Conservation (phyloP, 225 moss, liverwort and hornwort species). For the Sphagnum tenellum region DNA sequence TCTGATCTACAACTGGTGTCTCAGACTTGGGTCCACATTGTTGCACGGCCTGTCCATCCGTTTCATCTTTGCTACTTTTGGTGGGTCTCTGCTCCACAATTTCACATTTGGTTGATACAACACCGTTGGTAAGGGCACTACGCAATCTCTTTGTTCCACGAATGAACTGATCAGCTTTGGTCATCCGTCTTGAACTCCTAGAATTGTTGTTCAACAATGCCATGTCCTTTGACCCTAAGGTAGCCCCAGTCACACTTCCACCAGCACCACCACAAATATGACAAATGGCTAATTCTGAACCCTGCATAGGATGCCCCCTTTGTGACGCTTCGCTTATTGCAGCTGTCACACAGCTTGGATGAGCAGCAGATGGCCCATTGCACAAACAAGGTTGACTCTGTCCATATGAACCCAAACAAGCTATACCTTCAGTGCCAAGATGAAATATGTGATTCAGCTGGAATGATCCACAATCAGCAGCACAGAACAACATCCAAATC, state of each 20-base stretch:
- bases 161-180: constrained; percentile 51
- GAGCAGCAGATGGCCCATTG: constrained; percentile 51
- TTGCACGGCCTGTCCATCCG: constrained; percentile 26
- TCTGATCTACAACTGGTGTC: constrained; percentile 26
- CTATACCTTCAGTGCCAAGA: neutral
- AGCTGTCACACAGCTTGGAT: constrained; percentile 55
- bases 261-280: constrained; percentile 52
- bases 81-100: constrained; percentile 37
- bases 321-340: constrained; percentile 34
- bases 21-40: constrained; percentile 17
- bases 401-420: constrained; percentile 13
- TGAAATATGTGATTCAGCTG: too few species aligned
- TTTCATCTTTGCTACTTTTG: constrained; percentile 53
- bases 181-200: constrained; percentile 44
- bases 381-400: constrained; percentile 74
- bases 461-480: too few species aligned
- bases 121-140: constrained; percentile 67
- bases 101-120: constrained; percentile 39
- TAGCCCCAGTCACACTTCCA: constrained; percentile 39
- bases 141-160: constrained; percentile 74
- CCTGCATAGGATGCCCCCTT: constrained; percentile 53
- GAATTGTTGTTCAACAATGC: constrained; percentile 17
- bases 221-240: constrained; percentile 41
- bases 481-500: too few species aligned
- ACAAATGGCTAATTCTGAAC: constrained; percentile 40